Evolutionary conservation across 495 filamentous ascomycete species (phyloP), one percentile per base, ranked within the genome.

Genomic region (Xylona heveae): DNA sequence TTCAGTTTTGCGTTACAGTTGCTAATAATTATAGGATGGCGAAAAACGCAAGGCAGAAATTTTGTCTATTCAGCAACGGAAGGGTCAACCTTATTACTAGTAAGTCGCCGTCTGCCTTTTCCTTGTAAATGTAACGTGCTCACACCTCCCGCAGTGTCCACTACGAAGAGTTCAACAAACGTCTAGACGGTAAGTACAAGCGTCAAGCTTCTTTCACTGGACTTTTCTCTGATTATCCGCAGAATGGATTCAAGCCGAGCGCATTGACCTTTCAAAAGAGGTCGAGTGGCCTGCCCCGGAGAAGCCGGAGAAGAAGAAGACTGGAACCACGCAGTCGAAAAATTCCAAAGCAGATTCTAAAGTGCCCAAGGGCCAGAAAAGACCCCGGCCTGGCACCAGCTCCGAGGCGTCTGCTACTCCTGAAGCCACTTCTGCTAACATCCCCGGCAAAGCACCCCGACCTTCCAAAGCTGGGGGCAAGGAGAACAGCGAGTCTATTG

Each of bases 141-240:
- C 26, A 15, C 17, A 31, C 1, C 20, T 16, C 20, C 9, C 19
- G 12, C 33, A 71, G 66, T 48, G 85, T 92, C 42, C 91, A 97
- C 51, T 97, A 95, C 53, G 81, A 93, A 37, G 90, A 94, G 41
- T 97, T 93, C 68, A 97, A 97, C 58, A 97, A 97, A 48, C 88
- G 88, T 58, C 66, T 97, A 12, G 88, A 97, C 52, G 66, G 62
- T 66, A 47, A 39, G 45, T 38, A 14, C 8, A 5, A 7, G 9
- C 25, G 7, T 34, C 19, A 12, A 13, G 7, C 30, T 15, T 7
- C 14, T 21, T 17, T 3, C 17, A 18, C 21, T 17, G n/a, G 3
- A 20, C 23, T n/a, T n/a, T n/a, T 19, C 14, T 30, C 37, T 45
- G 24, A 47, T n/a, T 0, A 21, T 8, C n/a, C 25, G 1, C 22